Evolutionary conservation across 306 rosid species (phyloP).

Genomic region (Ormosia semicastrata): DNA sequence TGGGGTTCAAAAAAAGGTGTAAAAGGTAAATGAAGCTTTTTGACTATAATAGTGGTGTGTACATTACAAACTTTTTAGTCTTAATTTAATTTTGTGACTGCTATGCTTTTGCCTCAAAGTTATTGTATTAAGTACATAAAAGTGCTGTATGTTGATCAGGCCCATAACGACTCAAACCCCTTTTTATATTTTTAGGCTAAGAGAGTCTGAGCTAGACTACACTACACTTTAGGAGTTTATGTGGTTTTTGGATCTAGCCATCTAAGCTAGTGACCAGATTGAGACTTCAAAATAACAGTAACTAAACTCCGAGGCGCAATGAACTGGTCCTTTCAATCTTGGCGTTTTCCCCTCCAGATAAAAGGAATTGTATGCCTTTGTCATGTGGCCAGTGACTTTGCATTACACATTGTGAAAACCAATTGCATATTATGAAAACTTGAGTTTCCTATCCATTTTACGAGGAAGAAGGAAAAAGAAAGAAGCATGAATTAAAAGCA

Average conservation of each 20-base stretch:
- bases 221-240: conserved; percentile 13
- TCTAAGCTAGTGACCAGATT: neutral
- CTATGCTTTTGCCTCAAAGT: conserved; percentile 56
- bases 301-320: conserved; percentile 27
- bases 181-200: conserved; percentile 29
- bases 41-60: conserved; percentile 58
- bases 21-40: conserved; percentile 52
- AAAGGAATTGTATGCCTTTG: neutral
- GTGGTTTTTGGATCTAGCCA: neutral
- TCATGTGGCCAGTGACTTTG: neutral
- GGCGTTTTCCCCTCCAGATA: neutral
- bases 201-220: neutral
- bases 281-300: conserved; percentile 29
- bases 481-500: neutral
- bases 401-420: conserved; percentile 5
- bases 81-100: conserved; percentile 39
- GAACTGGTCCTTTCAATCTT: conserved; percentile 21
- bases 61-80: conserved; percentile 39
- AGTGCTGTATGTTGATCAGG: conserved; percentile 31
- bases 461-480: neutral
- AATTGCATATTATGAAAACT: conserved; percentile 11
- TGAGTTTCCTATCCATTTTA: conserved; percentile 1
- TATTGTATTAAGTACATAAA: conserved; percentile 39
- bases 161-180: conserved; percentile 34
- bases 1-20: conserved; percentile 37